Conservation (phyloP, 345 rosid genomes). For the Erodium maritimum region DNA sequence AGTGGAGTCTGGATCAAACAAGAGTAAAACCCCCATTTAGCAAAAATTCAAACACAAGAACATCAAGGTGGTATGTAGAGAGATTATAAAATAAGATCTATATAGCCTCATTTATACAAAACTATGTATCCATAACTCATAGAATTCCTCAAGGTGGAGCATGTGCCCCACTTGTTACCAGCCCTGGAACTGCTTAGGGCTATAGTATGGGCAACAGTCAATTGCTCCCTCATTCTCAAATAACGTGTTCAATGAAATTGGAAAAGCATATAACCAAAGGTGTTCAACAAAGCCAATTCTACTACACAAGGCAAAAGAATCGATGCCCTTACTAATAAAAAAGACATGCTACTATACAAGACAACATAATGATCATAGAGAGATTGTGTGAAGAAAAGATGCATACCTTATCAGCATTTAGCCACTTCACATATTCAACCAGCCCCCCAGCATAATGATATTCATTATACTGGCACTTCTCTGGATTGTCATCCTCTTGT, state of each 20-base stretch:
- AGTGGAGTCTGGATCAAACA: constrained; percentile 57
- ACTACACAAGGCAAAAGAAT: background rate
- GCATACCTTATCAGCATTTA: constrained; percentile 73
- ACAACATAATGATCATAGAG: background rate
- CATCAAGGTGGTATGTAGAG: constrained; percentile 4
- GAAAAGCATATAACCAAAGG: background rate
- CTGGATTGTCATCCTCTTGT: constrained; percentile 48
- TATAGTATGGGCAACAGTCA: background rate
- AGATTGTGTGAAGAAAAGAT: background rate
- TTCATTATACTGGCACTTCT: constrained; percentile 48
- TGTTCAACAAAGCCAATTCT: background rate
- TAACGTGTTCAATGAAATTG: background rate
- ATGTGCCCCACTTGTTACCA: background rate
- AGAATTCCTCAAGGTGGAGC: too few relatives aligned
- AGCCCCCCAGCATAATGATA: constrained; percentile 79
- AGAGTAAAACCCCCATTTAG: constrained; percentile 17
- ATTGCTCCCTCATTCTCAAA: background rate
- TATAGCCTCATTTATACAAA: too few relatives aligned
- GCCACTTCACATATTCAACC: constrained; percentile 87
- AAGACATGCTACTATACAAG: background rate
- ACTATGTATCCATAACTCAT: too few relatives aligned
- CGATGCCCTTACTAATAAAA: background rate
- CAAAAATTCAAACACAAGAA: constrained; percentile 6
- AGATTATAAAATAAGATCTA: background rate
- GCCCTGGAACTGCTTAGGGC: background rate